phyloP scores from a whole-genome alignment of 164 flowering plant genomes.

The Berberis vulgaris region DNA sequence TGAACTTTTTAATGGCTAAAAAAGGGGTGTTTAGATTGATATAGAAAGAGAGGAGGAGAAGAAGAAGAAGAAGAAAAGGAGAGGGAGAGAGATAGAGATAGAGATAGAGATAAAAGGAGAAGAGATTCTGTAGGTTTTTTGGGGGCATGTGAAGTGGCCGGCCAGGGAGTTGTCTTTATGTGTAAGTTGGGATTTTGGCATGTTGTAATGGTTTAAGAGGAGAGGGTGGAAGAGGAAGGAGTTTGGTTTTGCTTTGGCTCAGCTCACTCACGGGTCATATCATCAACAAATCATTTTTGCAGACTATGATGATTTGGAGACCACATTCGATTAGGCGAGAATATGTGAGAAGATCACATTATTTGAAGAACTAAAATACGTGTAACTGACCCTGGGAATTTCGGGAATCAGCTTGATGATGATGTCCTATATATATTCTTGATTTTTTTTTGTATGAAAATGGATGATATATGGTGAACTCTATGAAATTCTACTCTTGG shows the following conservation, averaged over 20 bases:
- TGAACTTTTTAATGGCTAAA: constrained; percentile 29
- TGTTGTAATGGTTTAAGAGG: constrained; percentile 7
- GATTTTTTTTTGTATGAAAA: no score
- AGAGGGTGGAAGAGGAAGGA: constrained; percentile 15
- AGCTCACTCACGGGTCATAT: constrained; percentile 38
- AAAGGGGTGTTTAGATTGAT: constrained; percentile 7
- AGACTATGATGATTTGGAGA: not conserved
- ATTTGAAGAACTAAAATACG: no score
- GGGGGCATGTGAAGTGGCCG: constrained; percentile 70
- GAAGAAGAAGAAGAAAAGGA: constrained; percentile 1
- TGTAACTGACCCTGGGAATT: no score
- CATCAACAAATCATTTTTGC: constrained; percentile 32
- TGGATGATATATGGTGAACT: no score
- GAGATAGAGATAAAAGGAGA: not conserved
- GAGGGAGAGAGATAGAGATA: constrained; percentile 2
- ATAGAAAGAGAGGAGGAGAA: not conserved
- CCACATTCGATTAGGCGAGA: no score
- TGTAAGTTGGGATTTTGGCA: constrained; percentile 51
- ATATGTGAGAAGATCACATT: no score
- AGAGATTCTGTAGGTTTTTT: constrained; percentile 23
- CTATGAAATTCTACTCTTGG: no score
- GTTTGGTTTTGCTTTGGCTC: constrained; percentile 11
- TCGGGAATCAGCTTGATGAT: no score
- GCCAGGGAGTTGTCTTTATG: constrained; percentile 45
- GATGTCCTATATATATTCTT: no score